These are phyloP conservation scores for Astragalus glycyphyllos DNA, from an alignment of 306 rosid genomes.

Conservation along the genomic window DNA sequence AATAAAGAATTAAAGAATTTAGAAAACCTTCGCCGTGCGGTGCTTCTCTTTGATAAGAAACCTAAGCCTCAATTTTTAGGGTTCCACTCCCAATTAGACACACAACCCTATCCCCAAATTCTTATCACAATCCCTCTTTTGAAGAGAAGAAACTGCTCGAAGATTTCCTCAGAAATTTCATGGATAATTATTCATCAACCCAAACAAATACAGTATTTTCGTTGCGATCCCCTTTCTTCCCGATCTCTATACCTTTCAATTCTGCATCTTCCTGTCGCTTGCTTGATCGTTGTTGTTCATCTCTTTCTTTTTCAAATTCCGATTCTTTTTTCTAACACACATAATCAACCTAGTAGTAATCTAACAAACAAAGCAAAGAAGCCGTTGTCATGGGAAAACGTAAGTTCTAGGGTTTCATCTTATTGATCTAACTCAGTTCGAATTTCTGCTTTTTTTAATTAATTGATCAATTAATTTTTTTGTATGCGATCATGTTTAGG, in stretches of 20 bases:
- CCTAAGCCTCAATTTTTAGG: slow-evolving; percentile 21
- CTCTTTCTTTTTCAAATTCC: slow-evolving; percentile 47
- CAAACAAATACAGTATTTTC: slow-evolving; percentile 43
- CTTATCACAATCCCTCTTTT: neutral
- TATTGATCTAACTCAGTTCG: neutral
- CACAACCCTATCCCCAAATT: slow-evolving; percentile 1
- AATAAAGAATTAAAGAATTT: neutral
- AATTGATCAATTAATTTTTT: neutral
- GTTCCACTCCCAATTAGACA: slow-evolving; percentile 23
- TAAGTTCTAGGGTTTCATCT: slow-evolving; percentile 52
- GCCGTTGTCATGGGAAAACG: slow-evolving; percentile 83
- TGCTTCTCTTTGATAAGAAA: neutral
- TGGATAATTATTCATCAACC: slow-evolving; percentile 64
- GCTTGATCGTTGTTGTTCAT: slow-evolving; percentile 39
- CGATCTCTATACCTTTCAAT: slow-evolving; percentile 49
- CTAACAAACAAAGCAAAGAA: neutral
- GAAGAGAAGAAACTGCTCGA: slow-evolving; percentile 2
- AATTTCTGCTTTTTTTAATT: neutral
- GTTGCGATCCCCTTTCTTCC: slow-evolving; percentile 9
- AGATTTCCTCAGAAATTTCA: slow-evolving; percentile 44
- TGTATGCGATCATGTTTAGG: slow-evolving; percentile 46
- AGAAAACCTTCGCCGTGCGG: neutral
- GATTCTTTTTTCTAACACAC: slow-evolving; percentile 50
- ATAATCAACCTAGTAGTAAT: neutral
- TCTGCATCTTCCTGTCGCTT: slow-evolving; percentile 46